Conservation (phyloP, 345 rosid genomes). For the Sonneratia caseolaris region DNA sequence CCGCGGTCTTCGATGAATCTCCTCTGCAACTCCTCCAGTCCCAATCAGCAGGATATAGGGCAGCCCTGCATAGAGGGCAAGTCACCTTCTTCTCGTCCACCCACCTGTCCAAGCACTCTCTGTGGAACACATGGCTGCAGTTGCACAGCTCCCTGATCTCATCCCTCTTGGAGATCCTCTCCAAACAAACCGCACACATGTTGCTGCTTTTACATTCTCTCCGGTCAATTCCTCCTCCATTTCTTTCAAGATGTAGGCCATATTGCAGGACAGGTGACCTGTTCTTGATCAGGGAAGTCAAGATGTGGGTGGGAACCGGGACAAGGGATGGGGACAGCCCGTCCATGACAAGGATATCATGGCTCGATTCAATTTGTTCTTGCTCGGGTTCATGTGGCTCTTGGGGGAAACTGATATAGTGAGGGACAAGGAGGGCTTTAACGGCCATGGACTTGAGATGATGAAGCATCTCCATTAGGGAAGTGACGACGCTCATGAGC, state of each 20-base stretch:
- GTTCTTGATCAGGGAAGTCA: constrained; percentile 6
- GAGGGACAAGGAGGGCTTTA: background rate
- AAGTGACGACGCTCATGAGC: background rate
- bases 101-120: constrained; percentile 14
- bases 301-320: background rate
- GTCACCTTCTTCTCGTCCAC: constrained; percentile 7
- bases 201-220: background rate
- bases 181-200: constrained; percentile 10
- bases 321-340: constrained; percentile 1
- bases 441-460: constrained; percentile 4
- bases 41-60: background rate
- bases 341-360: constrained; percentile 3
- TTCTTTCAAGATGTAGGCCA: constrained; percentile 1
- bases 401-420: background rate
- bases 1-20: background rate
- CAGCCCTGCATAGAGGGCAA: constrained; percentile 11
- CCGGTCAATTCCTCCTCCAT: background rate
- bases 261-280: constrained; percentile 4
- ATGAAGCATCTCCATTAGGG: background rate
- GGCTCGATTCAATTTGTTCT: background rate
- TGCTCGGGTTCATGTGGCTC: background rate
- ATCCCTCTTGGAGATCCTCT: background rate
- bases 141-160: constrained; percentile 9
- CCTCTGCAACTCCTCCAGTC: background rate
- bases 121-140: constrained; percentile 11